Base-by-base conservation (phyloP, 768 basidiomycete species). In the Amanita rubescens region DNA sequence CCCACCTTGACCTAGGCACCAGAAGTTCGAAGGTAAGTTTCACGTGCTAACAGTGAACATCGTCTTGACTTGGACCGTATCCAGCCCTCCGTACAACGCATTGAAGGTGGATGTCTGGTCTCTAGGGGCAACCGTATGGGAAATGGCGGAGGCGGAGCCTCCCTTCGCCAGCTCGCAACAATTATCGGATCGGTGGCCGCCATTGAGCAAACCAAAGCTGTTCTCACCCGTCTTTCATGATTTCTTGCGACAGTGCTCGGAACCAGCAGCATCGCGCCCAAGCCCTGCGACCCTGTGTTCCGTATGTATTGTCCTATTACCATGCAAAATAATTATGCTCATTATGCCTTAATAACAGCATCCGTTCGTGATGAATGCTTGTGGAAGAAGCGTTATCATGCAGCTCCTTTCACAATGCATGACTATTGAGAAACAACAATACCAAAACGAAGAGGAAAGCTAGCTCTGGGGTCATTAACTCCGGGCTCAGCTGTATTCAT, bases 81-180 rank as follows among this genome's bases (percentile, higher is more conserved):
- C 30, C 46, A 86, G 84, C 48, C 82, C 84, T 10, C 71, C 82
- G 0, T 90, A 91, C 60, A 75, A 91, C 60, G 78, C 82, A 1
- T 75, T 89, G 39, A 84, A 84, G 63, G 80, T 89, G 43, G 89
- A 91, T 55, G 73, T 85, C 0, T 91, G 87, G 87, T 89, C 87
- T 0, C 71, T 90, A 5, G 89, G 89, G 1, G 89, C 89, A 0
- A 91, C 89, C 0, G 76, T 87, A 0, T 90, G 89, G 89, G 89
- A 91, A 62, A 76, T 87, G 67, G 85, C 85, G 1, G 78, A 91
- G 62, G 79, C 82, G 5, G 73, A 79, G 49, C 89, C 89, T 4
- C 89, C 89, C 0, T 91, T 90, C 62, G 73, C 77, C 3, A 76
- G 80, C 52, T 71, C 77, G 0, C 75, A 80, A 49, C 74, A 79